Percentiles rank a stretch among this genome's conserved stretches.
Evolutionary conservation across 2,329 filamentous ascomycete genomes (phyloP).

Genomic region (Trichoderma sp.): DNA sequence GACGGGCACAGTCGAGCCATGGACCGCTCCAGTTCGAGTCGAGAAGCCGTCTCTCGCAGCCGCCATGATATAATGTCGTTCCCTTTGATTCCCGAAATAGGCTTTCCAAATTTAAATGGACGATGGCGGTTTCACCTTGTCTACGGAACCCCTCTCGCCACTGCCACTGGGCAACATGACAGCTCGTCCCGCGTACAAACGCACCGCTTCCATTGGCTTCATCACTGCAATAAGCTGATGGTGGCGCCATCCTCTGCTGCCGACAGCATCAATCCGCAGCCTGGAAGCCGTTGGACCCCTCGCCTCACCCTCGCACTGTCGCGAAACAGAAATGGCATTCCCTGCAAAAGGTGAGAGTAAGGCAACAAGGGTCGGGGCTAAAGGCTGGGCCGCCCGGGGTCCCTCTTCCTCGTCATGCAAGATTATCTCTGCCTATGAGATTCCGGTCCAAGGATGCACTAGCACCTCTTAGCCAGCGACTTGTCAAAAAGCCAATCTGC

Average conservation of each 20-base stretch:
- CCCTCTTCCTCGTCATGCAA: constrained; percentile 44
- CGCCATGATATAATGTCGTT: not conserved
- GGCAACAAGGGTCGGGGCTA: constrained; percentile 27
- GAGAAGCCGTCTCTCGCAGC: not conserved
- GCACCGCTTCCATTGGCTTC: constrained; percentile 51
- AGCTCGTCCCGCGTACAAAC: constrained; percentile 49
- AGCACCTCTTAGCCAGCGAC: not conserved
- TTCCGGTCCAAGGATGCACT: not conserved
- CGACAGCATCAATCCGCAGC: constrained; percentile 44
- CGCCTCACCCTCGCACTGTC: constrained; percentile 42
- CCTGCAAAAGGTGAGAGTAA: constrained; percentile 32
- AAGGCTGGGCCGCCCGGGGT: constrained; percentile 42
- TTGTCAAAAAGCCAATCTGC: constrained; percentile 13
- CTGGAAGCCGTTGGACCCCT: constrained; percentile 34
- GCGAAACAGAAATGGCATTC: constrained; percentile 47
- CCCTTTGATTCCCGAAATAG: not conserved
- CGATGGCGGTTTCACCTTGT: constrained; percentile 42
- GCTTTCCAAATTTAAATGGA: constrained; percentile 27
- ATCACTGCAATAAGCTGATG: constrained; percentile 51
- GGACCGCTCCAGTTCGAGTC: not conserved
- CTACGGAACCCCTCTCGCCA: constrained; percentile 40
- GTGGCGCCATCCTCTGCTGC: constrained; percentile 43
- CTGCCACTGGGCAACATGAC: constrained; percentile 44
- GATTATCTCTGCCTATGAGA: constrained; percentile 32
- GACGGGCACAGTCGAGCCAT: not conserved